These are phyloP conservation scores for Nothopassalora personata DNA, from an alignment of 2,329 filamentous ascomycete species.

Conservation along the genomic window DNA sequence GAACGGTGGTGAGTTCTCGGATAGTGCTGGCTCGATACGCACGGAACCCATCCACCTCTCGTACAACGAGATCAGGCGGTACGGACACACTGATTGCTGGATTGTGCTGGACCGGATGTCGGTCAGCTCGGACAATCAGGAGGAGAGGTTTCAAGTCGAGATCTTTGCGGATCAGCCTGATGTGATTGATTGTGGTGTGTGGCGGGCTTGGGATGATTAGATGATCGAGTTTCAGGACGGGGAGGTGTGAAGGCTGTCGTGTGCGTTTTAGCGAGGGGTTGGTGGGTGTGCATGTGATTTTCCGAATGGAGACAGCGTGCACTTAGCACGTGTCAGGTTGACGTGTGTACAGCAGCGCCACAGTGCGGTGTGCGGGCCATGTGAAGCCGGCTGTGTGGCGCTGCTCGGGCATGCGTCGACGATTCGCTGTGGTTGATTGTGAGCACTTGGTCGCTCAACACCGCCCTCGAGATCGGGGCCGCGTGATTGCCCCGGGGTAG, in stretches of 20 bases:
- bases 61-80: slow-evolving; percentile 49
- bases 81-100: slow-evolving; percentile 57
- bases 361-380: not conserved
- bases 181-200: slow-evolving; percentile 41
- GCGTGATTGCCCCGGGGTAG: not conserved
- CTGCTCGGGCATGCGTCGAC: not conserved
- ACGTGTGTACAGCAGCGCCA: not conserved
- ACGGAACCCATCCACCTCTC: slow-evolving; percentile 71
- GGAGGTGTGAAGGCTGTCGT: not conserved
- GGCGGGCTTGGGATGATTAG: slow-evolving; percentile 41
- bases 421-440: not conserved
- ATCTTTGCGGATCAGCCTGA: slow-evolving; percentile 43
- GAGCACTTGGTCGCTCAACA: not conserved
- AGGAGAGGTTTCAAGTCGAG: slow-evolving; percentile 49
- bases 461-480: not conserved
- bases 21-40: slow-evolving; percentile 59
- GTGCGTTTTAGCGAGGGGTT: slow-evolving; percentile 6
- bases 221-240: not conserved
- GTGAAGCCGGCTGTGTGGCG: not conserved
- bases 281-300: not conserved
- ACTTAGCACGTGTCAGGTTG: not conserved
- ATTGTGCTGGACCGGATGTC: slow-evolving; percentile 76
- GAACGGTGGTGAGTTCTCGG: slow-evolving; percentile 67
- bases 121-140: slow-evolving; percentile 43
- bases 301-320: not conserved